Evolutionary conservation across 2,329 filamentous ascomycete genomes (phyloP).

Genomic region (Pseudopithomyces chartarum): DNA sequence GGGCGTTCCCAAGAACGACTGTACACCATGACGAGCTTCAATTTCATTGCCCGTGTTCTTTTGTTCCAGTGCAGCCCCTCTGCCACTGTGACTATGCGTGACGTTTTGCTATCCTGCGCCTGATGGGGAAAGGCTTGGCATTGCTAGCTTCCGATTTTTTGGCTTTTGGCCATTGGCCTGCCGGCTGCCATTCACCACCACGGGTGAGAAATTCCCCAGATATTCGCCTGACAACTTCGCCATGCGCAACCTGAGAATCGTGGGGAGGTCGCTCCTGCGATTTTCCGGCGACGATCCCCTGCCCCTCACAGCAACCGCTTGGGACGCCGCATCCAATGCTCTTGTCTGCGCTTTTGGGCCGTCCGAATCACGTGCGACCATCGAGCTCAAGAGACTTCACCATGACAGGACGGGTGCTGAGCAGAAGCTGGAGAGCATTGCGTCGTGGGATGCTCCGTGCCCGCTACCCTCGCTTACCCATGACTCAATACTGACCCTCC

Average conservation of each 20-base stretch:
- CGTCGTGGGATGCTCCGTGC: slow-evolving; percentile 87
- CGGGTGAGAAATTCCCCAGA: slow-evolving; percentile 16
- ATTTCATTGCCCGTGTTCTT: slow-evolving; percentile 40
- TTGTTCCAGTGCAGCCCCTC: neutral
- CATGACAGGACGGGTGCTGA: slow-evolving; percentile 50
- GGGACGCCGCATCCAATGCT: slow-evolving; percentile 80
- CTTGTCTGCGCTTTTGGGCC: slow-evolving; percentile 86
- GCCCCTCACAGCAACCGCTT: slow-evolving; percentile 76
- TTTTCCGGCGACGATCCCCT: slow-evolving; percentile 59
- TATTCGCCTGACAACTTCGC: slow-evolving; percentile 7
- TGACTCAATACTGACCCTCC: slow-evolving; percentile 78
- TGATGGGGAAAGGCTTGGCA: slow-evolving; percentile 32
- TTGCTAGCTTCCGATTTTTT: slow-evolving; percentile 21
- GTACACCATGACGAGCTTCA: slow-evolving; percentile 42
- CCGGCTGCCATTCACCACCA: slow-evolving; percentile 9
- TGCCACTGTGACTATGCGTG: slow-evolving; percentile 6
- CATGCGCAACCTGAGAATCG: slow-evolving; percentile 89
- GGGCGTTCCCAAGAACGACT: slow-evolving; percentile 31
- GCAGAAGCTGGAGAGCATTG: slow-evolving; percentile 58
- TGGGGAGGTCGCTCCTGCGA: slow-evolving; percentile 69
- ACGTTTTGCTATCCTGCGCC: neutral
- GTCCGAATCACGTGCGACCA: slow-evolving; percentile 67
- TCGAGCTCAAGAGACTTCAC: slow-evolving; percentile 70
- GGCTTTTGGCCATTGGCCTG: slow-evolving; percentile 16
- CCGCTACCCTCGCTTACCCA: slow-evolving; percentile 74